Base-by-base conservation (phyloP, 495 filamentous ascomycete species). In the Xylaria sp. region DNA sequence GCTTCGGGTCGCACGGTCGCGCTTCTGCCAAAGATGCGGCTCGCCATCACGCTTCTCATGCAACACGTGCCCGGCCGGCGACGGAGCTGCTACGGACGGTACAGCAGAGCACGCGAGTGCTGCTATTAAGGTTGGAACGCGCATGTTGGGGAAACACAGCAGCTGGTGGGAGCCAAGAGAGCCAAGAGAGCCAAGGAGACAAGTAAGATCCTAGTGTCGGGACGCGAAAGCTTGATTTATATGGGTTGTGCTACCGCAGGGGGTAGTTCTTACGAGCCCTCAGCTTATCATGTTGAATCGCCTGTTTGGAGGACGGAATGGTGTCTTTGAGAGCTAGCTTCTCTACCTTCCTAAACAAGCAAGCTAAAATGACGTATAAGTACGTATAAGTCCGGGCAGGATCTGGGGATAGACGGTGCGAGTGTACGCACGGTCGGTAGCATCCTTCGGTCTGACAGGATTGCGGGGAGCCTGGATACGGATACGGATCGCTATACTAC, bases 21-120 rank as follows among this genome's bases (percentile, higher is more conserved):
- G 69, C 63, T 74, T 70, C 61, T 64, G 68, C 58, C 73, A 75
- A 40, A 62, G 26, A 66, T 71, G 69, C 5, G 69, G 69, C 50
- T 29, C 41, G 61, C 43, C 61, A 41, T 48, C 61, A 14, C 69
- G 61, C 40, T 71, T 71, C 61, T 71, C 69, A 19, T 71, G 69
- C 48, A 71, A 17, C 37, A 71, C 61, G 50, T 66, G 61, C 40
- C 63, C 63, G 21, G 4, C 33, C 26, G 48, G 7, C 29, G 69
- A 66, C 17, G 69, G 69, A 3, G 69, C 61, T 44, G 69, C 69
- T 14, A 55, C 26, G 9, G 61, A 5, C 26, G 69, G 44, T 6
- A 59, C 14, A 5, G 61, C 61, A 65, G 61, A 48, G 61, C 48
- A 65, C 9, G 41, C 41, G 41, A 71, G 40, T 17, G 61, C 61